phyloP scores from a whole-genome alignment of 768 basidiomycete genomes.

The Ramaria sp. region DNA sequence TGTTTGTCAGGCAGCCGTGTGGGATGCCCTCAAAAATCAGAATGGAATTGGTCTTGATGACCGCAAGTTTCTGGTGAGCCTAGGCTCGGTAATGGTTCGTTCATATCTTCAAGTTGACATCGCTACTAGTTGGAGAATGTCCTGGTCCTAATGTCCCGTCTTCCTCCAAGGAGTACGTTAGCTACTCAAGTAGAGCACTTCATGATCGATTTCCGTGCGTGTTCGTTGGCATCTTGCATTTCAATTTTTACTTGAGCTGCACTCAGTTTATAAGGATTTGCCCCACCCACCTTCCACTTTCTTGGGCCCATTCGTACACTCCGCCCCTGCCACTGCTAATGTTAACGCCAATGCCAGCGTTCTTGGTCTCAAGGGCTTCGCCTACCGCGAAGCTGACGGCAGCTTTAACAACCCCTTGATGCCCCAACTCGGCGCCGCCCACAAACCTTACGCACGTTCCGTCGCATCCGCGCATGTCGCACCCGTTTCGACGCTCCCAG shows the following conservation, averaged over 20 bases:
- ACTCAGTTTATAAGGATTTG: conserved; percentile 64
- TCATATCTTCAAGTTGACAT: conserved; percentile 1
- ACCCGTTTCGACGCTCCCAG: conserved; percentile 42
- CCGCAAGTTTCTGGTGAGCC: conserved; percentile 43
- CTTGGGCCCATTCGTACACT: conserved; percentile 40
- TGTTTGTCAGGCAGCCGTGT: neutral
- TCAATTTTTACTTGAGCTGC: conserved; percentile 3
- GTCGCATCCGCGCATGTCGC: conserved; percentile 26
- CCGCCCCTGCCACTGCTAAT: neutral
- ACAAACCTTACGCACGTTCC: conserved; percentile 35
- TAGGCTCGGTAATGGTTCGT: neutral
- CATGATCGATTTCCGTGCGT: conserved; percentile 48
- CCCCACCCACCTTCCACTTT: conserved; percentile 61
- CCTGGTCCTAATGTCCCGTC: conserved; percentile 47
- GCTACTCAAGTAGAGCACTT: conserved; percentile 32
- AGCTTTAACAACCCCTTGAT: conserved; percentile 23
- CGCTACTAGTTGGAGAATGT: conserved; percentile 49
- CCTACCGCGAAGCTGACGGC: conserved; percentile 25
- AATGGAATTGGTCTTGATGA: conserved; percentile 41
- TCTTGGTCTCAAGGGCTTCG: neutral
- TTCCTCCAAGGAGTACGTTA: conserved; percentile 22
- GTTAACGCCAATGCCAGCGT: neutral
- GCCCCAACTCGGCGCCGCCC: conserved; percentile 24
- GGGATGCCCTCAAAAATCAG: conserved; percentile 34
- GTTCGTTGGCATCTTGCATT: neutral